These are phyloP conservation scores for Zalerion maritima DNA, from an alignment of 495 filamentous ascomycete genomes.

Conservation along the genomic window DNA sequence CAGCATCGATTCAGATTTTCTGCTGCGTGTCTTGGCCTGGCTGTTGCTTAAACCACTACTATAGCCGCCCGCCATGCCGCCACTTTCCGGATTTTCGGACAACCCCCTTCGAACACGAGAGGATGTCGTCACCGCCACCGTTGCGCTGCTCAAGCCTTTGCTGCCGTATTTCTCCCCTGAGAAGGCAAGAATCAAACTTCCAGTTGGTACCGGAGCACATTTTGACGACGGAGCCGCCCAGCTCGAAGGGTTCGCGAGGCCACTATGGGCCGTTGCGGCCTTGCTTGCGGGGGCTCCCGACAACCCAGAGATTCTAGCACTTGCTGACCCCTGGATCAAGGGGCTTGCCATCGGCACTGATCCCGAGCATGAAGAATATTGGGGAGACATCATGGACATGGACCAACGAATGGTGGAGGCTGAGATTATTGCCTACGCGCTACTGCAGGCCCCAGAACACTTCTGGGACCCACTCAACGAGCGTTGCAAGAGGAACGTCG, in stretches of 20 bases:
- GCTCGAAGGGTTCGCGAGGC: conserved; percentile 46
- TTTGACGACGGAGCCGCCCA: conserved; percentile 45
- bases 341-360: conserved; percentile 41
- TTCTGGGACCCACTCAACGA: conserved; percentile 40
- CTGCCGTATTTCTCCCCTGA: conserved; percentile 26
- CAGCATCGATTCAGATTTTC: too few relatives aligned
- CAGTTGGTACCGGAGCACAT: conserved; percentile 28
- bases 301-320: conserved; percentile 28
- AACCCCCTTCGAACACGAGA: conserved; percentile 8
- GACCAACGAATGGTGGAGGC: conserved; percentile 52
- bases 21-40: too few relatives aligned
- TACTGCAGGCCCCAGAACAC: conserved; percentile 14
- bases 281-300: conserved; percentile 33
- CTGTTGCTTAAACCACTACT: not conserved
- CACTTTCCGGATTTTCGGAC: conserved; percentile 9
- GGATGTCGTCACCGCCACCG: conserved; percentile 24
- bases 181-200: conserved; percentile 27
- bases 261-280: conserved; percentile 44
- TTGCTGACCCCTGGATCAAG: conserved; percentile 22
- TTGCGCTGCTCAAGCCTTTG: conserved; percentile 29
- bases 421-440: conserved; percentile 35
- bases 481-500: conserved; percentile 31
- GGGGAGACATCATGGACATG: conserved; percentile 39
- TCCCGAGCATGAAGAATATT: conserved; percentile 31
- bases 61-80: conserved; percentile 1